Evolutionary conservation across 2,329 filamentous ascomycete species (phyloP).

Genomic region (Ophiocordyceps camponoti-leonardi): DNA sequence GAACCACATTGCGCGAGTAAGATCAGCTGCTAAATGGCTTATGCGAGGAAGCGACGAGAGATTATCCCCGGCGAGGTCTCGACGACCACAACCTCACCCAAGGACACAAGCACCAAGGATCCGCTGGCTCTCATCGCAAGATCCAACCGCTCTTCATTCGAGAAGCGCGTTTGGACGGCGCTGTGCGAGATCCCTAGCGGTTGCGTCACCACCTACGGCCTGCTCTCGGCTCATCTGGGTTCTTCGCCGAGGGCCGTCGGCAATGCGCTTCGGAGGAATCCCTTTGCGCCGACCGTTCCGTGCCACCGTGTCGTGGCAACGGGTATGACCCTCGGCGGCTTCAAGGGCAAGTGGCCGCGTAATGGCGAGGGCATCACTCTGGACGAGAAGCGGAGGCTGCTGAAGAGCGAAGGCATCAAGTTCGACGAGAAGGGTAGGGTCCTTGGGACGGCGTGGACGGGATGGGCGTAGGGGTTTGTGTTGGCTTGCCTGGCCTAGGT

Average conservation of each 20-base stretch:
- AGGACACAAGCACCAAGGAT: conserved; percentile 8
- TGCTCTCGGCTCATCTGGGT: conserved; percentile 47
- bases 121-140: conserved; percentile 27
- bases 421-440: conserved; percentile 44
- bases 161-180: conserved; percentile 49
- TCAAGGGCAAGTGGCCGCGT: conserved; percentile 48
- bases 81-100: background rate
- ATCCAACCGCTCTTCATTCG: conserved; percentile 31
- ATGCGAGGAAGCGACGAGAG: background rate
- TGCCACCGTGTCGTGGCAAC: conserved; percentile 69
- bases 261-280: conserved; percentile 60
- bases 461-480: conserved; percentile 14
- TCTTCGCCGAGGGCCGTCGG: conserved; percentile 65
- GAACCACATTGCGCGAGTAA: background rate
- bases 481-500: too few relatives aligned
- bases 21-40: background rate
- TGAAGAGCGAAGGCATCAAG: conserved; percentile 45
- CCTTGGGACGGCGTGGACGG: conserved; percentile 35
- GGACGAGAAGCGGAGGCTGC: conserved; percentile 43
- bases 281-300: conserved; percentile 66
- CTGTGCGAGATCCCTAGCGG: conserved; percentile 65
- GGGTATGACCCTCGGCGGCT: conserved; percentile 53
- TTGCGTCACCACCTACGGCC: conserved; percentile 60
- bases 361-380: conserved; percentile 45
- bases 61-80: background rate